Evolutionary conservation across 371 early-diverging fungal genomes (phyloP), one percentile per base, ranked within the genome.

Genomic region (Chytridiales sp.): DNA sequence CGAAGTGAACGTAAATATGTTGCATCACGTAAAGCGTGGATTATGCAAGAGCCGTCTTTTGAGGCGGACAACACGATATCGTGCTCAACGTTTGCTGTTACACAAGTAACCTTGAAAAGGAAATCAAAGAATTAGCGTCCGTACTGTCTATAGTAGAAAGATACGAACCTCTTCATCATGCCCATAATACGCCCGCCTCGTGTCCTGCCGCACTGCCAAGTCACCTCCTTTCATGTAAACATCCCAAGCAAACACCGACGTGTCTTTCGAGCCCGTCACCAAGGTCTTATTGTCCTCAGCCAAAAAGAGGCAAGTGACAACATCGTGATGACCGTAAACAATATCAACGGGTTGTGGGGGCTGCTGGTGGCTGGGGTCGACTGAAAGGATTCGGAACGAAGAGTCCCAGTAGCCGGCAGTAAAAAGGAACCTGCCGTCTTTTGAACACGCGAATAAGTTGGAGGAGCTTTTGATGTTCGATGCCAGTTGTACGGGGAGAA

Each of bases 181-280:
- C 0, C 83, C 83, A 62, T 72, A 75, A 52, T 64, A 72, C 26
- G 75, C 64, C 24, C 68, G 44, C 9, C 59, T 51, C 4, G 61
- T 49, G 21, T 60, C 62, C 40, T 61, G 57, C 43, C 61, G 32
- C 5, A 75, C 58, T n/a, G 34, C 13, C 34, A 52, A 40, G 17
- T 30, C 46, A n/a, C 49, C 54, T 9, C 30, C 54, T 13, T 51
- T 24, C 19, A 29, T 32, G n/a, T 26, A n/a, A 1, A 75, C 21
- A 34, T 75, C 69, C 87, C 88, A 89, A 9, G 85, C 69, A 36
- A 74, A 64, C 2, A 82, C 84, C 24, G 78, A 77, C 24, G 85
- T 79, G 62, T 86, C 85, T 48, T 80, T 70, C 3, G 88, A 87
- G n/a, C 88, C 90, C 1, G 80, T 79, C 13, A 85, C 77, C 1